Percentiles rank a stretch among this genome's conserved stretches.
Evolutionary conservation across 202 grass and related monocot species (phyloP).

Genomic region (Musa balbisiana): DNA sequence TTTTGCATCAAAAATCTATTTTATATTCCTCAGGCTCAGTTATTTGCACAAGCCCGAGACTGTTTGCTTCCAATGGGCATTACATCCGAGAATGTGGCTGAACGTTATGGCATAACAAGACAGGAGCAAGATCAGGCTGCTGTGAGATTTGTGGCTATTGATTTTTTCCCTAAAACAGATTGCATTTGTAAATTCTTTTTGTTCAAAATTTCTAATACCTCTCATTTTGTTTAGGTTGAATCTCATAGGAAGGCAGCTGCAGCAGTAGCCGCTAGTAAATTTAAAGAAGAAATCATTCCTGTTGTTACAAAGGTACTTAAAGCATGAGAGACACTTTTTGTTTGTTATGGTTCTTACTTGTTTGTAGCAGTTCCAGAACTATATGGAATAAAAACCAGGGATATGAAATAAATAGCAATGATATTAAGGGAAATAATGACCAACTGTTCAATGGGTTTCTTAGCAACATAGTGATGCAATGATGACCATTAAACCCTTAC

Average conservation of each 20-base stretch:
- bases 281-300: slow-evolving; percentile 86
- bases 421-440: neutral
- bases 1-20: slow-evolving; percentile 6
- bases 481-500: neutral
- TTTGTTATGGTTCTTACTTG: neutral
- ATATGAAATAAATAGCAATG: neutral
- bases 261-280: slow-evolving; percentile 63
- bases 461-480: neutral
- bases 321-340: neutral
- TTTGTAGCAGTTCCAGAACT: neutral
- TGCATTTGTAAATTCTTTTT: neutral
- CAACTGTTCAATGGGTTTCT: neutral
- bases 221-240: slow-evolving; percentile 53
- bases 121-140: slow-evolving; percentile 25
- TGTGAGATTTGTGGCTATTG: slow-evolving; percentile 9
- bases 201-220: slow-evolving; percentile 15
- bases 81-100: slow-evolving; percentile 25
- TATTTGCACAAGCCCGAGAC: slow-evolving; percentile 18
- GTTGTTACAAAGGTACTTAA: slow-evolving; percentile 61
- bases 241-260: slow-evolving; percentile 84
- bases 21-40: slow-evolving; percentile 2
- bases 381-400: neutral
- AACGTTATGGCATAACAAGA: slow-evolving; percentile 22
- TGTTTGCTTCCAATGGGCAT: slow-evolving; percentile 25
- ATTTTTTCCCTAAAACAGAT: too few relatives aligned